Base-by-base conservation (phyloP, 352 stramenopile genomes). In the Phytophthora boehmeriae region DNA sequence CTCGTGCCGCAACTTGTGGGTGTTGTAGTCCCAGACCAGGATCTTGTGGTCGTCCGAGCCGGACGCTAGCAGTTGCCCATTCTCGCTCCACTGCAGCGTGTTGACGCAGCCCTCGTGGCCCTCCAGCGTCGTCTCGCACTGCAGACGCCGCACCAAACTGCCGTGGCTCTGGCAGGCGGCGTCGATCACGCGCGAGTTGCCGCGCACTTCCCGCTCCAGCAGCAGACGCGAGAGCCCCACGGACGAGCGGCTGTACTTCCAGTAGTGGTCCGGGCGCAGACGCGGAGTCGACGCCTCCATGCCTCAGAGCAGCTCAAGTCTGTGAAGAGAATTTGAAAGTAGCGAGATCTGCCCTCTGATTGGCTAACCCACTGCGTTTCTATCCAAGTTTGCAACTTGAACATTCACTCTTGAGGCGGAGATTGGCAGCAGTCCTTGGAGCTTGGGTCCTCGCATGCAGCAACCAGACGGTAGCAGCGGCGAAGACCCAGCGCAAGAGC, bases 1-100 rank as follows among this genome's bases (percentile, higher is more conserved):
- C 36, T 71, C 51, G 25, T 88, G 67, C 13, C 73, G 68, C 48
- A 71, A 60, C 61, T 75, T 74, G 27, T 76, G 73, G 23, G 75
- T 75, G 35, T 68, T 63, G 62, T 95, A 94, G 53, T 90, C 85
- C 87, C 88, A 97, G 16, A 97, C 49, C 19, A 92, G 65, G 32
- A 97, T 68, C 1, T 79, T 74, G 27, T 77, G 87, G 68, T 97
- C 89, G 56, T 97, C 89, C 9, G 84, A 95, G n/a, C 87, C 89
- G 0, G 86, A 95, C 5, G 77, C 87, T 16, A 97, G 55, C 17
- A 91, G 36, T 14, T 65, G 74, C 4, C 89, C 89, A 5, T 38
- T 77, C 22, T 76, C 71, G 48, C 91, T 95, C 89, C 89, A 97
- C 23, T 83, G 73, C 48, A 97, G 55, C 49, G 90, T 87, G 66